Evolutionary conservation across 805 yeast genomes (phyloP).

Genomic region (Myxozyma lipomycoides): DNA sequence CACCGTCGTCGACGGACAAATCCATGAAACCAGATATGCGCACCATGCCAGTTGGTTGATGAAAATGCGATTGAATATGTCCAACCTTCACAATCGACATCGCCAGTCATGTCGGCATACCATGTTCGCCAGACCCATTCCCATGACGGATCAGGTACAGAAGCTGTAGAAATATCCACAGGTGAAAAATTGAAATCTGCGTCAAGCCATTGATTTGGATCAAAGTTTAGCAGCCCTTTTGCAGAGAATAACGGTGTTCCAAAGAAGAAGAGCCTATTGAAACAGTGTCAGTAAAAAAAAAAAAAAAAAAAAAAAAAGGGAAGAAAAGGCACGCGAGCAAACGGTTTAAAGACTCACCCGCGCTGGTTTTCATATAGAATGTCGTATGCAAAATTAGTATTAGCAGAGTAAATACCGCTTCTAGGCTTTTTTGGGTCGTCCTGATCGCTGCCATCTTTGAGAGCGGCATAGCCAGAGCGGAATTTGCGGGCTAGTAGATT

Average conservation of each 20-base stretch:
- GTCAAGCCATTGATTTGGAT: conserved; percentile 40
- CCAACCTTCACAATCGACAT: conserved; percentile 88
- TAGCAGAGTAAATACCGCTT: conserved; percentile 14
- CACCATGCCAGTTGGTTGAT: conserved; percentile 58
- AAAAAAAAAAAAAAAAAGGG: background rate
- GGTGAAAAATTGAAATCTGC: conserved; percentile 35
- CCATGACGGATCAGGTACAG: conserved; percentile 59
- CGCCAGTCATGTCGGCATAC: conserved; percentile 66
- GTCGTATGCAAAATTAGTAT: conserved; percentile 21
- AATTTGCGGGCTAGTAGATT: background rate
- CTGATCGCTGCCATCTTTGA: conserved; percentile 9
- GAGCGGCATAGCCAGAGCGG: background rate
- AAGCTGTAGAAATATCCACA: conserved; percentile 34
- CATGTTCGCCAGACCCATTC: conserved; percentile 65
- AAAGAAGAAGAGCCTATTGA: conserved; percentile 32
- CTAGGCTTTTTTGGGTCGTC: conserved; percentile 1
- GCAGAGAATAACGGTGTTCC: conserved; percentile 41
- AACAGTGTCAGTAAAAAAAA: too few relatives aligned
- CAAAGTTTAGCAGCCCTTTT: conserved; percentile 37
- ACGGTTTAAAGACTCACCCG: conserved; percentile 31
- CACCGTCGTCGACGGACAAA: conserved; percentile 66
- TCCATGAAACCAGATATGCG: conserved; percentile 51
- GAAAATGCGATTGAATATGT: conserved; percentile 53
- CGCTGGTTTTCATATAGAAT: conserved; percentile 43
- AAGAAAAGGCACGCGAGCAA: too few relatives aligned